Percentiles rank a stretch among this genome's conserved stretches.
These are phyloP conservation scores for Prunus yedoensis DNA, from an alignment of 331 rosid species.

Conservation along the genomic window DNA sequence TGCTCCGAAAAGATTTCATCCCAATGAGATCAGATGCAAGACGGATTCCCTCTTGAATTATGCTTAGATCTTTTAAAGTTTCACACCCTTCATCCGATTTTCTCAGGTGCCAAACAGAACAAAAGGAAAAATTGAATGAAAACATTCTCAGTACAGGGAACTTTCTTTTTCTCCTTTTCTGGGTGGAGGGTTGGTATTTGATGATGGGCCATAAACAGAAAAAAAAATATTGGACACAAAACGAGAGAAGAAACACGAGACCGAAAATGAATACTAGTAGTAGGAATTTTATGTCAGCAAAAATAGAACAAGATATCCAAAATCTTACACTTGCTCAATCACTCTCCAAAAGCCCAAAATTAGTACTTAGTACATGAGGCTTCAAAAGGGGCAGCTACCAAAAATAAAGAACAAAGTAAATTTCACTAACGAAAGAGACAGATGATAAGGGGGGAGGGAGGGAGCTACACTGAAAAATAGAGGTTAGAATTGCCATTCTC, in stretches of 20 bases:
- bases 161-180: neutral
- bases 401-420: constrained; percentile 23
- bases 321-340: constrained; percentile 55
- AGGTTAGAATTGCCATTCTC: constrained; percentile 28
- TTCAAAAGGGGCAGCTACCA: constrained; percentile 11
- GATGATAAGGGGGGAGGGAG: neutral
- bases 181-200: neutral
- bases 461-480: constrained; percentile 23
- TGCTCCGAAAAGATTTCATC: too few relatives aligned
- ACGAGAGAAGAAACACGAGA: neutral
- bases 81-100: neutral
- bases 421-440: constrained; percentile 20
- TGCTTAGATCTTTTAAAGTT: neutral
- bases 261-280: neutral
- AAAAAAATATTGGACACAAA: neutral
- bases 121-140: neutral
- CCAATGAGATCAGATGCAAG: too few relatives aligned
- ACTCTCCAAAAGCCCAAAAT: constrained; percentile 21
- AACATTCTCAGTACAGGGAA: neutral
- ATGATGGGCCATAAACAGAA: neutral
- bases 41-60: neutral
- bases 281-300: constrained; percentile 28
- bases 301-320: constrained; percentile 36
- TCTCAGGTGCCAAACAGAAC: neutral
- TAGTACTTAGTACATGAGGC: neutral